A percentile compares a stretch with the other conserved stretches of the same genome.
Conservation (phyloP, 805 yeast species). For the Suhomyces kilbournensis region DNA sequence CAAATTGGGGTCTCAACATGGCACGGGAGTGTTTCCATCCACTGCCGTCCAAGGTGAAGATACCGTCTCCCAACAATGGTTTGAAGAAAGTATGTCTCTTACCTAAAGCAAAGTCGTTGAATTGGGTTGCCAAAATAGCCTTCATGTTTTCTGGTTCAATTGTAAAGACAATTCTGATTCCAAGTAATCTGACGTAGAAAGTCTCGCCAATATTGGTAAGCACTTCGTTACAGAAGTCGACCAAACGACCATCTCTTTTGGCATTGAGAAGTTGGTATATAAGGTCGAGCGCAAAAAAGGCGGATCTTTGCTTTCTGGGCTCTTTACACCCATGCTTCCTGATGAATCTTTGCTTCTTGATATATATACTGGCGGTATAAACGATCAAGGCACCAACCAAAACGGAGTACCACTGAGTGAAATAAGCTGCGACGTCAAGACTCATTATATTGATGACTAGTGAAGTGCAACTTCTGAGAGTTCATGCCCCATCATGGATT, state of each 20-base stretch:
- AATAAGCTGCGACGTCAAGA: background rate
- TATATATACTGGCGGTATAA: conserved; percentile 4
- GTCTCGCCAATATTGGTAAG: conserved; percentile 6
- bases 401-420: conserved; percentile 10
- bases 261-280: conserved; percentile 13
- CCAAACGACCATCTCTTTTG: conserved; percentile 22
- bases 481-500: background rate
- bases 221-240: conserved; percentile 15
- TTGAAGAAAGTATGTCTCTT: conserved; percentile 18
- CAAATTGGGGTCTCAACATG: conserved; percentile 28
- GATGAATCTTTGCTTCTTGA: conserved; percentile 5
- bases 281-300: conserved; percentile 8
- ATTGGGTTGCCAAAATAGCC: conserved; percentile 27
- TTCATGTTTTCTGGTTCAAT: conserved; percentile 23
- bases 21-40: conserved; percentile 29
- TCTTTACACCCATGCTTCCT: conserved; percentile 13
- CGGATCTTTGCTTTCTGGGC: background rate
- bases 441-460: background rate
- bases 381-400: conserved; percentile 8
- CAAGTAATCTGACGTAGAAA: conserved; percentile 9
- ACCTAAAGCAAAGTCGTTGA: conserved; percentile 23
- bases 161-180: conserved; percentile 19
- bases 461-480: background rate
- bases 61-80: conserved; percentile 25
- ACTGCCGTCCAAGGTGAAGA: conserved; percentile 26